phyloP scores from a whole-genome alignment of 768 basidiomycete genomes.

The Grammothele lineata region DNA sequence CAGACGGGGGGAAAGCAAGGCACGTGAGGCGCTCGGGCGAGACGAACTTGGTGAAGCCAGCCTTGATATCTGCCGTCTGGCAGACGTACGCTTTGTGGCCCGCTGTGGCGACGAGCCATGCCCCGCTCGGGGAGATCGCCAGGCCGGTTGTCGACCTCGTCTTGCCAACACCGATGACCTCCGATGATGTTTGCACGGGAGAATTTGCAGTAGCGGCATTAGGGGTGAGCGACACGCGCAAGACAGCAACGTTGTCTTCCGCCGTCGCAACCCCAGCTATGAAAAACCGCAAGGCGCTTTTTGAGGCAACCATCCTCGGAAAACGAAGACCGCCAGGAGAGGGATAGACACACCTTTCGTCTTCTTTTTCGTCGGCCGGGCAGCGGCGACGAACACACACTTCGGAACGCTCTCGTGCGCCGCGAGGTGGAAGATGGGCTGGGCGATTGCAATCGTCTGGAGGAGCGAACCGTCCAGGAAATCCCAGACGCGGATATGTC shows the following conservation, averaged over 20 bases:
- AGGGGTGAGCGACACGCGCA: conserved; percentile 59
- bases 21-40: conserved; percentile 79
- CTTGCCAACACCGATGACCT: conserved; percentile 61
- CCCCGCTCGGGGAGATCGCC: conserved; percentile 69
- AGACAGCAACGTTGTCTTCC: conserved; percentile 56
- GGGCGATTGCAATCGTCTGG: conserved; percentile 64
- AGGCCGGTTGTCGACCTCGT: conserved; percentile 59
- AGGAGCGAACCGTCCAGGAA: conserved; percentile 81
- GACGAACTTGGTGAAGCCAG: conserved; percentile 79
- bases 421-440: conserved; percentile 69
- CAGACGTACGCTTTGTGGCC: conserved; percentile 79
- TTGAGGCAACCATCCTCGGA: no score
- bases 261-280: conserved; percentile 12
- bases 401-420: conserved; percentile 68
- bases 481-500: conserved; percentile 90
- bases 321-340: not conserved
- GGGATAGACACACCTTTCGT: conserved; percentile 24
- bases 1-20: conserved; percentile 80
- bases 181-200: conserved; percentile 41
- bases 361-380: conserved; percentile 45
- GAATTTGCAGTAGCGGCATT: conserved; percentile 37
- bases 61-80: conserved; percentile 46
- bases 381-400: conserved; percentile 63
- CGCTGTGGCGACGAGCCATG: conserved; percentile 71
- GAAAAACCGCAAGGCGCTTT: no score